Evolutionary conservation across 768 basidiomycete genomes (phyloP).

Genomic region (Ramaria rubella): DNA sequence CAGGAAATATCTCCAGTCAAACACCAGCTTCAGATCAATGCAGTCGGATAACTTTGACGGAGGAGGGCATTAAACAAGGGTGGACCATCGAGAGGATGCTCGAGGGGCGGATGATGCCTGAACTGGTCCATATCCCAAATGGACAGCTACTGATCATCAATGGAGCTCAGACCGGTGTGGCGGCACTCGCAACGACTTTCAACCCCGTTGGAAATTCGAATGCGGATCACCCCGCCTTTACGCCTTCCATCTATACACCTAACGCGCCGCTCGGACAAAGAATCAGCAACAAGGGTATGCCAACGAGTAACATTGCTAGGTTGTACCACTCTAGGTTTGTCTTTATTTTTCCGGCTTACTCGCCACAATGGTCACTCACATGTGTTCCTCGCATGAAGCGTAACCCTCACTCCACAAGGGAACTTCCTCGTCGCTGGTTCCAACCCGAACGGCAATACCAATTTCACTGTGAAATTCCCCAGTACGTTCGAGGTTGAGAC

Average conservation of each 20-base stretch:
- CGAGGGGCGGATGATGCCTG: slow-evolving; percentile 27
- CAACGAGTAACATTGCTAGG: slow-evolving; percentile 26
- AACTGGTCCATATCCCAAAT: slow-evolving; percentile 28
- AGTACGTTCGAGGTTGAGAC: slow-evolving; percentile 39
- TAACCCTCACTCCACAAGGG: slow-evolving; percentile 4
- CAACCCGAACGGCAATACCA: slow-evolving; percentile 10
- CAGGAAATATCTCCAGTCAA: slow-evolving; percentile 18
- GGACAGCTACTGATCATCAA: slow-evolving; percentile 34
- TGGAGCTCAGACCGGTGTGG: slow-evolving; percentile 36
- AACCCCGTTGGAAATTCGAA: slow-evolving; percentile 56
- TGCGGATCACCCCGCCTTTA: slow-evolving; percentile 26
- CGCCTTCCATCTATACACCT: slow-evolving; percentile 30
- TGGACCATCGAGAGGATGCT: slow-evolving; percentile 32
- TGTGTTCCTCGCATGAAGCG: too few relatives aligned
- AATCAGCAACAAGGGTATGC: slow-evolving; percentile 25
- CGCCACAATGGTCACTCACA: too few relatives aligned
- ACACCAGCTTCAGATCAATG: slow-evolving; percentile 30
- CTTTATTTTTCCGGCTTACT: too few relatives aligned
- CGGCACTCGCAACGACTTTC: slow-evolving; percentile 44
- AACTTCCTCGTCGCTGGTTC: slow-evolving; percentile 4
- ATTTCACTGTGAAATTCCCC: not conserved
- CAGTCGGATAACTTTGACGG: slow-evolving; percentile 29
- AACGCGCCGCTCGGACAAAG: slow-evolving; percentile 25
- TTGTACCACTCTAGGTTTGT: slow-evolving; percentile 29
- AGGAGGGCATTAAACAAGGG: slow-evolving; percentile 21